These are phyloP conservation scores for Mucor indicus DNA, from an alignment of 371 early-diverging fungal species.

Conservation along the genomic window DNA sequence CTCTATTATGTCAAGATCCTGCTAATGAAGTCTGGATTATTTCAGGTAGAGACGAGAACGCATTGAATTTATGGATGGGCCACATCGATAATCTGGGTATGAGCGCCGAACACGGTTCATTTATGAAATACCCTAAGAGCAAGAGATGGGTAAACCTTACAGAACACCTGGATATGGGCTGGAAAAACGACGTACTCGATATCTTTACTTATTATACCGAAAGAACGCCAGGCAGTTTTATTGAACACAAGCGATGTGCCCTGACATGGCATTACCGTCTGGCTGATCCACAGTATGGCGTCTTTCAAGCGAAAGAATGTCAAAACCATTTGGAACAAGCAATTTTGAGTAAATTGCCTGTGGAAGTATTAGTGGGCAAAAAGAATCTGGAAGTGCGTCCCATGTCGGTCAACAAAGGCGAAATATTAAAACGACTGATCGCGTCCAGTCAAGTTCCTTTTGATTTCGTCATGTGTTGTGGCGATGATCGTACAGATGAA, in stretches of 20 bases:
- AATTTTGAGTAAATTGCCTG: conserved; percentile 84
- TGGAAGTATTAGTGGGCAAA: conserved; percentile 94
- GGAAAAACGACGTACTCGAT: conserved; percentile 84
- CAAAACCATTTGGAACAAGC: conserved; percentile 88
- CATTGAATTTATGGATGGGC: conserved; percentile 85
- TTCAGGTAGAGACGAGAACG: conserved; percentile 86
- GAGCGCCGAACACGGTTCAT: conserved; percentile 75
- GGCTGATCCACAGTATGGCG: conserved; percentile 85
- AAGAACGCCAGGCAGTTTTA: conserved; percentile 81
- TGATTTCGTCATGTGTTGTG: conserved; percentile 90
- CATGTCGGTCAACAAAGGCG: conserved; percentile 81
- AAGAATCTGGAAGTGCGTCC: conserved; percentile 95
- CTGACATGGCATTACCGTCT: conserved; percentile 91
- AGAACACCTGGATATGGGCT: conserved; percentile 78
- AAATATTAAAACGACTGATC: conserved; percentile 85
- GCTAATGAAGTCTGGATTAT: conserved; percentile 90
- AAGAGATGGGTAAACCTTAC: conserved; percentile 77
- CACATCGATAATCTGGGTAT: conserved; percentile 76
- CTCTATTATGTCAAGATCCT: conserved; percentile 68
- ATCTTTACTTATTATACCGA: conserved; percentile 90
- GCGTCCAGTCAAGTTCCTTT: conserved; percentile 43
- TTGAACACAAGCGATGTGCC: conserved; percentile 82
- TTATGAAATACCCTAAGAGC: conserved; percentile 56
- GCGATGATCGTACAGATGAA: conserved; percentile 94
- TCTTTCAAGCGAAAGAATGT: conserved; percentile 87